Evolutionary conservation across 2,329 filamentous ascomycete genomes (phyloP).

Genomic region (Byssochlamys sp.): DNA sequence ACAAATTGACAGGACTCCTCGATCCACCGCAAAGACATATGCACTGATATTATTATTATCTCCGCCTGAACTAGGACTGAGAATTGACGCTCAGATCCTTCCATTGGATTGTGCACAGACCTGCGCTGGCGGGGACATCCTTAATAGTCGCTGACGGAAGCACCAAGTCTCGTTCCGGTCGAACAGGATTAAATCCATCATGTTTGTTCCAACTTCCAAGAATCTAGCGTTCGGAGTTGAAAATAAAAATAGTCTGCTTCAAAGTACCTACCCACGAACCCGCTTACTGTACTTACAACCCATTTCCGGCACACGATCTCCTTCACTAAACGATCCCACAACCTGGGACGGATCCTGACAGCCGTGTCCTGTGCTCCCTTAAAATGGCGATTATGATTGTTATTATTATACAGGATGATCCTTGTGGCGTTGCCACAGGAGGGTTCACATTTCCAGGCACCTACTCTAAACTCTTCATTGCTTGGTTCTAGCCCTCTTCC

Average conservation of each 20-base stretch:
- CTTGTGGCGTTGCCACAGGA: neutral
- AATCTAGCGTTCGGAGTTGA: neutral
- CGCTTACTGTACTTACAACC: neutral
- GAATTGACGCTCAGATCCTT: neutral
- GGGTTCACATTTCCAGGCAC: neutral
- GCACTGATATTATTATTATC: neutral
- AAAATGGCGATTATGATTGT: neutral
- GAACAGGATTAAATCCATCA: neutral
- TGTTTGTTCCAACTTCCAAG: neutral
- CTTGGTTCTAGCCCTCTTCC: neutral
- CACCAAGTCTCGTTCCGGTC: neutral
- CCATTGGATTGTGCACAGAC: neutral
- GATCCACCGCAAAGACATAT: neutral
- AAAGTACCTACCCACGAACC: neutral
- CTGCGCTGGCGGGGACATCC: neutral
- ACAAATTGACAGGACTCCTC: neutral
- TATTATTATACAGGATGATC: neutral
- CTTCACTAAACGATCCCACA: neutral
- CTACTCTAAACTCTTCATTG: neutral
- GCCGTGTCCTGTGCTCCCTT: neutral
- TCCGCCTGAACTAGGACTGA: neutral
- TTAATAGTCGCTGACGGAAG: neutral
- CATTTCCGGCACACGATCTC: neutral
- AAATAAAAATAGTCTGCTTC: neutral
- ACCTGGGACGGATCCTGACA: neutral